Evolutionary conservation across 2,329 filamentous ascomycete species (phyloP), one percentile per base, ranked within the genome.

Genomic region (Pseudogymnoascus sp.): DNA sequence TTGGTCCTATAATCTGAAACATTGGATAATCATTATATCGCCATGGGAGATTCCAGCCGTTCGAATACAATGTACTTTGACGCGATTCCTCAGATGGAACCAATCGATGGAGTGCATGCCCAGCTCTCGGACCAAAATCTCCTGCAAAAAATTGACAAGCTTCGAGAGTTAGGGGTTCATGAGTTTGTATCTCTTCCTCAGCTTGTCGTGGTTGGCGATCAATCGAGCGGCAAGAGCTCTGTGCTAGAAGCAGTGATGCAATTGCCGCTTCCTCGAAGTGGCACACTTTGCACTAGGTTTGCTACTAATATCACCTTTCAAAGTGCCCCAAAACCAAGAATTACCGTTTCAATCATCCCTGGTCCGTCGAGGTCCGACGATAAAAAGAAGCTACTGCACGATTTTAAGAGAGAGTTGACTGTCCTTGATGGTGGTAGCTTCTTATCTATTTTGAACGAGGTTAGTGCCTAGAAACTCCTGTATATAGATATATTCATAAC

Each of bases 281-380:
- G 68, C 24, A 74, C 72, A 1, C 68, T 78, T 5, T 79, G 77
- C 59, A 80, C 78, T 6, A 68, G 75, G 2, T 78, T 77, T 65
- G 75, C 76, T 4, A 79, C 77, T 0, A 71, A 79, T 64, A 78
- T 81, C 35, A 75, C 74, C 2, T 76, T 73, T n/a, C 69, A 69
- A 42, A 42, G 40, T 42, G 2, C 40, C 40, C 13, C 16, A 21
- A 11, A 42, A 42, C n/a, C 40, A 42, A 42, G 40, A 0, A 42
- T 42, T 42, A 13, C 16, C 40, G 16, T 21, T 21, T 42, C 40
- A 42, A 42, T 42, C 16, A 42, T 42, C 16, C 40, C 40, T 42
- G 40, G 40, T 21, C 40, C 40, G 16, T 42, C 16, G 11, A 42
- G 40, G 10, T 42, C 40, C 8, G 7, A 4, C 6, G 40, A 6